A percentile compares a stretch with the other conserved stretches of the same genome.
phyloP scores from a whole-genome alignment of 805 yeast genomes.

The Suhomyces vadensis region DNA sequence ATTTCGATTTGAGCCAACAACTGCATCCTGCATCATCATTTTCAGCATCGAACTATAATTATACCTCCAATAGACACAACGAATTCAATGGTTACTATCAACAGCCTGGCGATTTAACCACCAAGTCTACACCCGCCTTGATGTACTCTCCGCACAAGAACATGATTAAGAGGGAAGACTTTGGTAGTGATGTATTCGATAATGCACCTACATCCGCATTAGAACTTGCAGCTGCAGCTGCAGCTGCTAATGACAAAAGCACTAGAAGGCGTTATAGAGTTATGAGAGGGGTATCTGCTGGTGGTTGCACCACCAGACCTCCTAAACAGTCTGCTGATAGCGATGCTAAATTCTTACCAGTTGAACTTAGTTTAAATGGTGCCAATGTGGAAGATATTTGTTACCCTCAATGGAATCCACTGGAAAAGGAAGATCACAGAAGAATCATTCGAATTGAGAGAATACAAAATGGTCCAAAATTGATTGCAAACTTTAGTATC shows the following conservation, averaged over 20 bases:
- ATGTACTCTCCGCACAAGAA: conserved; percentile 1
- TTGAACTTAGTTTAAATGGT: conserved; percentile 45
- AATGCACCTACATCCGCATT: conserved; percentile 1
- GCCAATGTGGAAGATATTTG: conserved; percentile 52
- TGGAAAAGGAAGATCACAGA: conserved; percentile 51
- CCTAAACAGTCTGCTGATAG: conserved; percentile 42
- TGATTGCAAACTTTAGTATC: conserved; percentile 51
- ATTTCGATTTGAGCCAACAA: conserved; percentile 5
- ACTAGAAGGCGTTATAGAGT: conserved; percentile 38
- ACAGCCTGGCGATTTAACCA: neutral
- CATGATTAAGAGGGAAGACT: conserved; percentile 2
- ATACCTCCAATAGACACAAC: conserved; percentile 6
- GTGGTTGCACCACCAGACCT: conserved; percentile 57
- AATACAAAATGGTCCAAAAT: conserved; percentile 47
- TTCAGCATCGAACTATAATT: conserved; percentile 3
- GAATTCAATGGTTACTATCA: conserved; percentile 1
- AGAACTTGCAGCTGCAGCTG: conserved; percentile 3
- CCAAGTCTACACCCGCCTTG: conserved; percentile 3
- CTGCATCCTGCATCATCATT: neutral
- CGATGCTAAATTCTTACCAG: conserved; percentile 43
- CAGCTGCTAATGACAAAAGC: conserved; percentile 2
- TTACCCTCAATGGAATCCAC: conserved; percentile 48
- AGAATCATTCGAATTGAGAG: conserved; percentile 61
- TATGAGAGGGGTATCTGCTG: conserved; percentile 58
- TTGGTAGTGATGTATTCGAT: neutral